A percentile compares a stretch with the other conserved stretches of the same genome.
phyloP scores from a whole-genome alignment of 805 yeast species.

The Saccharomycopsis olivae region DNA sequence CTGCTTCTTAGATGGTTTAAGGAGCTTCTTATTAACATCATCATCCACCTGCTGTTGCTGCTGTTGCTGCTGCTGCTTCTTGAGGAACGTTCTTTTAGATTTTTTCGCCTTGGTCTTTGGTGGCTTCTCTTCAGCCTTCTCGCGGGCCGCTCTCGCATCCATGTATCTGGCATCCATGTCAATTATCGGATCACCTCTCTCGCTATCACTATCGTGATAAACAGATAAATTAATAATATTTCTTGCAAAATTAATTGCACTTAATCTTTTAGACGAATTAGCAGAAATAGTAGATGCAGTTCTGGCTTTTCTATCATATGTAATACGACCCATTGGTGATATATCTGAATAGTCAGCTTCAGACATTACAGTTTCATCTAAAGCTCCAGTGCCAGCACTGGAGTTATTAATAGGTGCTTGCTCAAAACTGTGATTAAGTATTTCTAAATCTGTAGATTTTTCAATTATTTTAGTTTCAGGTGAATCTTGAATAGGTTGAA shows the following conservation, averaged over 20 bases:
- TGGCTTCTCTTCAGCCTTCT: neutral
- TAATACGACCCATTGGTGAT: neutral
- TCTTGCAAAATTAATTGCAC: conserved; percentile 12
- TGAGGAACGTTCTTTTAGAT: neutral
- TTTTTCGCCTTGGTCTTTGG: neutral
- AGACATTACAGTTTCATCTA: too few relatives aligned
- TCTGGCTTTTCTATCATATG: neutral
- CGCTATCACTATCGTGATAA: conserved; percentile 10
- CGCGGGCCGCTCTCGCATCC: neutral
- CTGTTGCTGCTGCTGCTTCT: neutral
- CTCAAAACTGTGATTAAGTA: too few relatives aligned
- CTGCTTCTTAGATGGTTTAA: neutral
- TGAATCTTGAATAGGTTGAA: too few relatives aligned
- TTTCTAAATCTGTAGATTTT: too few relatives aligned
- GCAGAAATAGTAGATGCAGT: neutral
- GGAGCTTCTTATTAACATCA: neutral
- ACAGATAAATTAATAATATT: conserved; percentile 15
- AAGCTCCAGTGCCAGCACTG: too few relatives aligned
- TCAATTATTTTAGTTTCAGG: too few relatives aligned
- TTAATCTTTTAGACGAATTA: conserved; percentile 6
- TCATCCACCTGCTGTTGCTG: neutral
- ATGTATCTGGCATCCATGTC: neutral
- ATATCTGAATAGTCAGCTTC: neutral
- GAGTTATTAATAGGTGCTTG: too few relatives aligned
- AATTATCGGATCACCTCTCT: neutral